These are phyloP conservation scores for Psilocybe tampanensis DNA, from an alignment of 768 basidiomycete species.

Conservation along the genomic window DNA sequence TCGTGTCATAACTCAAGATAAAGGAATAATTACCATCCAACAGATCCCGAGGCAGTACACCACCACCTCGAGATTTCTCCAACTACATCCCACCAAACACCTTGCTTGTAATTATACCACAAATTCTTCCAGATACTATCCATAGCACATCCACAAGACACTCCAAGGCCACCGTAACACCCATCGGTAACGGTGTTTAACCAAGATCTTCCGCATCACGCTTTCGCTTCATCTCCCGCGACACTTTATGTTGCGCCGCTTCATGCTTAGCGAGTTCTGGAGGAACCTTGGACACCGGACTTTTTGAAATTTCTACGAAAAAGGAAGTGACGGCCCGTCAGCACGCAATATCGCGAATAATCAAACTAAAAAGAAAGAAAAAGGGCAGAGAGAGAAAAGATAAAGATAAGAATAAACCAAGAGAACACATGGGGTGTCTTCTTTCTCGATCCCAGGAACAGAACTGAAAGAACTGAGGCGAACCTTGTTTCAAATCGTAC, in stretches of 20 bases:
- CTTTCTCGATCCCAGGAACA: not conserved
- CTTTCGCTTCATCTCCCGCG: conserved; percentile 94
- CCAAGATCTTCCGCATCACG: conserved; percentile 80
- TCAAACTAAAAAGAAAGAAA: not conserved
- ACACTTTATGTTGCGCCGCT: conserved; percentile 87
- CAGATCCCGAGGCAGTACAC: not conserved
- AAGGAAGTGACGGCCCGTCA: conserved; percentile 10
- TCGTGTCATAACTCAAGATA: not conserved
- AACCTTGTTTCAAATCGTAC: conserved; percentile 95
- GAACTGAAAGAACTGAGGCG: conserved; percentile 20
- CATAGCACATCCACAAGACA: not conserved
- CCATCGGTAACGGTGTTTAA: conserved; percentile 18
- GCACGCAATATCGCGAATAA: not conserved
- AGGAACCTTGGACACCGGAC: conserved; percentile 89
- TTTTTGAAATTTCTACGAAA: conserved; percentile 84
- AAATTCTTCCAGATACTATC: not conserved
- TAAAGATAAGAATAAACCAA: not conserved
- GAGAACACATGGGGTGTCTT: not conserved
- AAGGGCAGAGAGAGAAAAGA: not conserved
- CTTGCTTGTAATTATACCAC: not conserved
- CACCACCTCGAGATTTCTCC: not conserved
- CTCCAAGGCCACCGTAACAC: not conserved
- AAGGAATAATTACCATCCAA: not conserved
- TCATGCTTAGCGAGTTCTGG: conserved; percentile 90
- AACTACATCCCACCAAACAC: not conserved